Conservation (phyloP, 108 stramenopile species). For the Phaeodactylum tricornutum region DNA sequence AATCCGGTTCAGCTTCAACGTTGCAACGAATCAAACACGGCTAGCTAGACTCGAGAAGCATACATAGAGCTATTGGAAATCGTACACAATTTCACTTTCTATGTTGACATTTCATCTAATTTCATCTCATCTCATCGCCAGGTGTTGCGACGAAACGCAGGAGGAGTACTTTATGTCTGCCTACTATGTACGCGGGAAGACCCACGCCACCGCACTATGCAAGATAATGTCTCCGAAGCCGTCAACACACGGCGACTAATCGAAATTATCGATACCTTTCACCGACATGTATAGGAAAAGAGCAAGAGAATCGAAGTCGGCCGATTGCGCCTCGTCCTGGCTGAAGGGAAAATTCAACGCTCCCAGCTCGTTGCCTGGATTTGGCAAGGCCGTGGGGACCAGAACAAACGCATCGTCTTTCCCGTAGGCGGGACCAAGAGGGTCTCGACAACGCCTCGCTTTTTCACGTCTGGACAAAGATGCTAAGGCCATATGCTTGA, state of each 20-base stretch:
- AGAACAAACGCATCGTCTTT: slow-evolving; percentile 68
- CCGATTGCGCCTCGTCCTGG: slow-evolving; percentile 56
- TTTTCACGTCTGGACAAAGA: not conserved
- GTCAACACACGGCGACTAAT: slow-evolving; percentile 79
- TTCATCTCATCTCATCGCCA: slow-evolving; percentile 92
- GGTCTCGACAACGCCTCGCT: not conserved
- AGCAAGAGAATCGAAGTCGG: slow-evolving; percentile 67
- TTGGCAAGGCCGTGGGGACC: slow-evolving; percentile 68
- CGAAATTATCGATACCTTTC: slow-evolving; percentile 74
- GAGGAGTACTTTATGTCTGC: slow-evolving; percentile 98
- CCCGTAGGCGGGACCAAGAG: slow-evolving; percentile 14
- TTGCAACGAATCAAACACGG: slow-evolving; percentile 89
- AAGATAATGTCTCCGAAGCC: slow-evolving; percentile 88
- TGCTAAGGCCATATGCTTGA: too few relatives aligned
- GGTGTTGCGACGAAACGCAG: slow-evolving; percentile 97
- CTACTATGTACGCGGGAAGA: slow-evolving; percentile 89
- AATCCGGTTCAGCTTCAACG: slow-evolving; percentile 82
- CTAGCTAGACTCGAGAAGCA: slow-evolving; percentile 91
- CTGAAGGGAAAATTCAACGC: slow-evolving; percentile 69
- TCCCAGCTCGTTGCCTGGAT: slow-evolving; percentile 19
- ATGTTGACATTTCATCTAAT: slow-evolving; percentile 87
- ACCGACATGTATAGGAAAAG: slow-evolving; percentile 46
- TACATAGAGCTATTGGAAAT: slow-evolving; percentile 79
- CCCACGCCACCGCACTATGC: slow-evolving; percentile 87
- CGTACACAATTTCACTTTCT: slow-evolving; percentile 61